Base-by-base conservation (phyloP, 176 grass and related monocot genomes). In the Poa annua region DNA sequence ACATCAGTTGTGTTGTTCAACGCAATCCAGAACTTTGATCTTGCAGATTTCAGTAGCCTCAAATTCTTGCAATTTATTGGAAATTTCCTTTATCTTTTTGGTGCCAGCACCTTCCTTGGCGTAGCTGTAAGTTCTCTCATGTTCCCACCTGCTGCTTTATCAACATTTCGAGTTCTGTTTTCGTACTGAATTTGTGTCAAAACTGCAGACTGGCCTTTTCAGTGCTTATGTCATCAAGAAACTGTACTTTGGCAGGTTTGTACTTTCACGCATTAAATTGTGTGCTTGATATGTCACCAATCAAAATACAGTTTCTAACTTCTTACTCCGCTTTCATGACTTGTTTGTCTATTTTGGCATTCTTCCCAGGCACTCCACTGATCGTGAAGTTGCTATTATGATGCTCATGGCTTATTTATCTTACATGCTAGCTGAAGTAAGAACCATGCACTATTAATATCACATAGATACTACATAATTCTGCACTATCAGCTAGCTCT, bases 361-460 rank as follows among this genome's bases (percentile, higher is more conserved):
- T 17, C 48, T 32, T 70, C 51, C n/a, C 77, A 97, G 95, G 68
- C 95, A 97, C 71, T 97, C 95, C 10, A 97, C 95, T 84, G 95
- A 97, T 88, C 90, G 95, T 83, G 95, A 97, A 91, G 92, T 97
- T 84, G 82, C 92, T 48, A 85, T 97, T 71, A 97, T 97, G 95
- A 94, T 97, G 80, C 88, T 97, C 13, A 97, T 97, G 95, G 90
- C 95, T 80, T 97, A 97, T 86, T 83, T 97, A 52, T 92, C 95
- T n/a, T 97, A 94, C 83, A 97, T 97, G 90, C 54, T 97, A 55
- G 92, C 95, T 63, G 95, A 97, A 85, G 95, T 97, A 75, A 92
- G 90, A 11, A 81, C 35, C 42, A 11, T 86, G 50, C 53, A 79
- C 56, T 79, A 39, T 49, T 70, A 78, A 21, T 53, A 74, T 32